A percentile compares a stretch with the other conserved stretches of the same genome.
Conservation (phyloP, 2,329 filamentous ascomycete species). For the Fusarium armeniacum region DNA sequence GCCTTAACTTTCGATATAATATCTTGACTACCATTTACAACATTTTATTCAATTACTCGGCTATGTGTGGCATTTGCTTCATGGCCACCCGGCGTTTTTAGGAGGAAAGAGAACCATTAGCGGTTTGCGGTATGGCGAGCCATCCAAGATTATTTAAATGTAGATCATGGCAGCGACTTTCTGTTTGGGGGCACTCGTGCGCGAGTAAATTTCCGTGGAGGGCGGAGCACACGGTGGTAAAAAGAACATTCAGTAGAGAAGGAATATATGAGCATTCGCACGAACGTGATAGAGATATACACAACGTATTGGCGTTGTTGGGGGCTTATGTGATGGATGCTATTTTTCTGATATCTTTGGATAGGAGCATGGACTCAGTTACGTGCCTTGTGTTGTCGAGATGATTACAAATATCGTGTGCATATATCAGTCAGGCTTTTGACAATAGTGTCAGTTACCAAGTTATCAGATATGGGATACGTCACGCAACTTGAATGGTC, state of each 20-base stretch:
- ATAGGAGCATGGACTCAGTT: slow-evolving; percentile 3
- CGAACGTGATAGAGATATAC: slow-evolving; percentile 32
- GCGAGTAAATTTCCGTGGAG: slow-evolving; percentile 6
- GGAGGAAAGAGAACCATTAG: slow-evolving; percentile 29
- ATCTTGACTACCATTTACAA: slow-evolving; percentile 28
- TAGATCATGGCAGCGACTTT: slow-evolving; percentile 38
- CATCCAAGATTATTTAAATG: slow-evolving; percentile 21
- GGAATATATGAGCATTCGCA: slow-evolving; percentile 23
- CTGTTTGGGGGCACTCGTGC: slow-evolving; percentile 9
- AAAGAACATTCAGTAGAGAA: slow-evolving; percentile 17
- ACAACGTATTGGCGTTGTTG: slow-evolving; percentile 26
- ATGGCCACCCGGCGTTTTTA: slow-evolving; percentile 43
- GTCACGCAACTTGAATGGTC: too few species aligned
- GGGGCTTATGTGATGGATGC: slow-evolving; percentile 1
- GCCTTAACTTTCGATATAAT: slow-evolving; percentile 38
- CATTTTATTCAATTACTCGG: slow-evolving; percentile 24
- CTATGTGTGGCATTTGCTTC: slow-evolving; percentile 34
- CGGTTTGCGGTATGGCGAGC: slow-evolving; percentile 35
- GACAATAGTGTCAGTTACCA: not conserved
- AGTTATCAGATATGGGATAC: not conserved
- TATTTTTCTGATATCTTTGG: slow-evolving; percentile 4
- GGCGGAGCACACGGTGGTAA: slow-evolving; percentile 5
- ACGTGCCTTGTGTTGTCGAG: slow-evolving; percentile 8
- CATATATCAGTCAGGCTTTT: slow-evolving; percentile 19
- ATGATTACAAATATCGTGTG: slow-evolving; percentile 4